These are phyloP conservation scores for Wickerhamomyces pijperi DNA, from an alignment of 805 yeast genomes.

Conservation along the genomic window DNA sequence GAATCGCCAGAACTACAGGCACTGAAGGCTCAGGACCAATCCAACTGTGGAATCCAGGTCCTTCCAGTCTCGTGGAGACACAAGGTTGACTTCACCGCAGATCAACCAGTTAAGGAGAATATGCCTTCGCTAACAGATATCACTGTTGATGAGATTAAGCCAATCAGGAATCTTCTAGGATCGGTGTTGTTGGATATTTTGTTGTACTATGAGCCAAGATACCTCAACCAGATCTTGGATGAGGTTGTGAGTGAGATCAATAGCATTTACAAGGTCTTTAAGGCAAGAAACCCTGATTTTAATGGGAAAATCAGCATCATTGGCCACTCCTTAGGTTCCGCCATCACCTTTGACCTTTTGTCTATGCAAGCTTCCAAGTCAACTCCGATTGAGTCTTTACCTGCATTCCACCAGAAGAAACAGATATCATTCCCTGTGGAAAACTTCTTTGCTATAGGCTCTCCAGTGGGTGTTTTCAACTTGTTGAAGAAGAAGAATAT, in stretches of 20 bases:
- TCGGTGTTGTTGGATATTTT: slow-evolving; percentile 81
- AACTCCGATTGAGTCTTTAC: slow-evolving; percentile 11
- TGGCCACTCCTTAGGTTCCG: slow-evolving; percentile 91
- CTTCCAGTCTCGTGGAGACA: slow-evolving; percentile 91
- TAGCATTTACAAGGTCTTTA: slow-evolving; percentile 43
- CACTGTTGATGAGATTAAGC: slow-evolving; percentile 66
- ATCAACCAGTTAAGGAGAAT: slow-evolving; percentile 28
- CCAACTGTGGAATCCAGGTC: slow-evolving; percentile 62
- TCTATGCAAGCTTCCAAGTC: slow-evolving; percentile 26
- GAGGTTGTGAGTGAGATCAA: slow-evolving; percentile 59
- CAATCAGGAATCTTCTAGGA: slow-evolving; percentile 70
- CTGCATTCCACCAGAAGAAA: slow-evolving; percentile 17
- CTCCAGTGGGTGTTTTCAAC: slow-evolving; percentile 84
- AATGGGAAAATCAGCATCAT: slow-evolving; percentile 73
- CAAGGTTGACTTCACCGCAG: slow-evolving; percentile 50
- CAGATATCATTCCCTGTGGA: slow-evolving; percentile 62
- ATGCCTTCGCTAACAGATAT: slow-evolving; percentile 61
- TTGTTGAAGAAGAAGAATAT: slow-evolving; percentile 56
- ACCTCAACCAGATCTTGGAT: slow-evolving; percentile 47
- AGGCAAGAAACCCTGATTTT: slow-evolving; percentile 56
- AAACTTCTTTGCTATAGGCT: slow-evolving; percentile 72
- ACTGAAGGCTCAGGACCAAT: slow-evolving; percentile 28
- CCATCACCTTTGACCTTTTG: slow-evolving; percentile 69
- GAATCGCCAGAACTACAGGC: slow-evolving; percentile 21
- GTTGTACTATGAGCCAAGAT: slow-evolving; percentile 64